These are phyloP conservation scores for Phytopythium aichiense DNA, from an alignment of 352 stramenopile species.

Conservation along the genomic window DNA sequence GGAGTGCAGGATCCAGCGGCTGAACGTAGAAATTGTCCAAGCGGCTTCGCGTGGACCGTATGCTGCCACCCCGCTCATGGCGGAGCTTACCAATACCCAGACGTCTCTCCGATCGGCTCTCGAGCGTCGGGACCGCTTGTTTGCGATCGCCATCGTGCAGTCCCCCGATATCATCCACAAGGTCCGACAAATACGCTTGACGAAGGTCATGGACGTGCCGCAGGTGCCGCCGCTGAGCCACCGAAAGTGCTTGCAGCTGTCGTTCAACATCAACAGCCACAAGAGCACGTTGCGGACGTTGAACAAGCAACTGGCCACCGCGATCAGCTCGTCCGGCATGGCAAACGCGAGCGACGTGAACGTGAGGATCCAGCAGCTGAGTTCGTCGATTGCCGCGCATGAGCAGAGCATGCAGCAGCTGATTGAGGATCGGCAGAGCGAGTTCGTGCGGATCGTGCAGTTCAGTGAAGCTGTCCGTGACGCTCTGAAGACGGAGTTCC, in stretches of 20 bases:
- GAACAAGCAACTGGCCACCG: slow-evolving; percentile 38
- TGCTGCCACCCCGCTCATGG: slow-evolving; percentile 22
- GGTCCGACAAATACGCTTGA: slow-evolving; percentile 47
- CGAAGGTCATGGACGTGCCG: slow-evolving; percentile 53
- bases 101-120: slow-evolving; percentile 24
- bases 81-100: slow-evolving; percentile 24
- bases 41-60: slow-evolving; percentile 42
- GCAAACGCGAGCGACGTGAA: slow-evolving; percentile 36
- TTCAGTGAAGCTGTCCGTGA: slow-evolving; percentile 52
- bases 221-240: slow-evolving; percentile 52
- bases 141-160: slow-evolving; percentile 57
- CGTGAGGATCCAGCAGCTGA: slow-evolving; percentile 35
- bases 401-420: slow-evolving; percentile 33
- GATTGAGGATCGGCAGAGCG: slow-evolving; percentile 53
- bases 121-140: slow-evolving; percentile 23
- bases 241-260: slow-evolving; percentile 51
- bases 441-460: slow-evolving; percentile 72
- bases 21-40: slow-evolving; percentile 44
- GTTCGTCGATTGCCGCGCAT: slow-evolving; percentile 35
- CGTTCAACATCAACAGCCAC: slow-evolving; percentile 38
- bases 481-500: slow-evolving; percentile 36
- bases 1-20: slow-evolving; percentile 32
- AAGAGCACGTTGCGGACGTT: slow-evolving; percentile 27
- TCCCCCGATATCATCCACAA: slow-evolving; percentile 45
- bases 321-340: slow-evolving; percentile 23